Conservation (phyloP, 495 filamentous ascomycete species). For the Elaphomyces granulatus region DNA sequence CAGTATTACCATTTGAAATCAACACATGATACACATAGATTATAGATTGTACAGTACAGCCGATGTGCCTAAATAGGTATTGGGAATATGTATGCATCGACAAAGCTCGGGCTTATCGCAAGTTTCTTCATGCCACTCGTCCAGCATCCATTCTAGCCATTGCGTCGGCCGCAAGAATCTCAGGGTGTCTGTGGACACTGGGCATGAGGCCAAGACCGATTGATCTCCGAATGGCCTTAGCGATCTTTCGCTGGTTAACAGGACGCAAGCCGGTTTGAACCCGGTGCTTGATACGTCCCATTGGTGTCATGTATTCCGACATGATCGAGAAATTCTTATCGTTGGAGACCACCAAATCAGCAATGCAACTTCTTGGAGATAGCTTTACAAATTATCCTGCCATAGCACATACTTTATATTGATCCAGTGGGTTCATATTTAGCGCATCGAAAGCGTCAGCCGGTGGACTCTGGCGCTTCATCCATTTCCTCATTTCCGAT, state of each 20-base stretch:
- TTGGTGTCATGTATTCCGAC: constrained; percentile 69
- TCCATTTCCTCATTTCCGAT: constrained; percentile 58
- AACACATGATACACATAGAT: too few species aligned
- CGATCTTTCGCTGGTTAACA: constrained; percentile 82
- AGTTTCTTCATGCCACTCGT: constrained; percentile 2
- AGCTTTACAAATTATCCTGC: not conserved
- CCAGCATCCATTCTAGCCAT: constrained; percentile 16
- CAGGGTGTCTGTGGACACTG: constrained; percentile 83
- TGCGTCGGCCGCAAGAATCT: constrained; percentile 46
- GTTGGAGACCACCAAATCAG: not conserved
- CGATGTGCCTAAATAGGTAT: too few species aligned
- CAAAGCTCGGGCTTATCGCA: too few species aligned
- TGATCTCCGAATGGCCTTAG: constrained; percentile 77
- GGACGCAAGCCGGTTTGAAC: constrained; percentile 63
- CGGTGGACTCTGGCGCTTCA: constrained; percentile 30
- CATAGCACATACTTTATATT: constrained; percentile 57
- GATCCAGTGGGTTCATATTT: constrained; percentile 63
- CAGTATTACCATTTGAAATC: too few species aligned
- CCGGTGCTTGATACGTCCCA: constrained; percentile 71
- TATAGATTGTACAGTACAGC: too few species aligned
- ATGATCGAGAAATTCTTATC: constrained; percentile 82
- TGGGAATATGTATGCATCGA: too few species aligned
- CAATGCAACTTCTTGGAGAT: not conserved
- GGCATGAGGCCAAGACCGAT: constrained; percentile 88
- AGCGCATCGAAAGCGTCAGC: constrained; percentile 68